phyloP scores from a whole-genome alignment of 768 basidiomycete genomes.

The Leccinum imitatum region DNA sequence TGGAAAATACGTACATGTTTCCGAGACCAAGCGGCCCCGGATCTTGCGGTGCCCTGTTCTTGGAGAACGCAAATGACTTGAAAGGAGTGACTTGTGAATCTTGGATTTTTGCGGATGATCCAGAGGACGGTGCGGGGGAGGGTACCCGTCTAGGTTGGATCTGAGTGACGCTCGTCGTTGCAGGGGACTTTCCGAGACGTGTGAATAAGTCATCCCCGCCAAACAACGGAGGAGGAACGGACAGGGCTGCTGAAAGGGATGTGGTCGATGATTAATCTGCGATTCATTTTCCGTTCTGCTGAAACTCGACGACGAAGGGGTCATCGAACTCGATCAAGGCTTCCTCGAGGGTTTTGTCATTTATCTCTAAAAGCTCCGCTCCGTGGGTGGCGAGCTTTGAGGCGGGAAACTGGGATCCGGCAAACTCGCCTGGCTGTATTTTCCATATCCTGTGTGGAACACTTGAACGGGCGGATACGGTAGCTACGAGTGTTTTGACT shows the following conservation, averaged over 20 bases:
- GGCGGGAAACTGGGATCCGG: constrained; percentile 31
- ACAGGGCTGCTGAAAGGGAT: constrained; percentile 12
- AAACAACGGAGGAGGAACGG: constrained; percentile 51
- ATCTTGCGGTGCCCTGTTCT: constrained; percentile 43
- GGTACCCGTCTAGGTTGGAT: constrained; percentile 26
- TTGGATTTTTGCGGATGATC: constrained; percentile 24
- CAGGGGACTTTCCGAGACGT: constrained; percentile 33
- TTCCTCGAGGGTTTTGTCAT: constrained; percentile 55
- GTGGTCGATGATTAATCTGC: constrained; percentile 35
- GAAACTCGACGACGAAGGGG: constrained; percentile 61
- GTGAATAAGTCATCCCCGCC: constrained; percentile 57
- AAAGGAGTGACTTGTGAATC: constrained; percentile 29
- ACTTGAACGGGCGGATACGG: constrained; percentile 33
- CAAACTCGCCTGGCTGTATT: constrained; percentile 39
- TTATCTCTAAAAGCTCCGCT: constrained; percentile 39
- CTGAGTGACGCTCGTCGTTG: constrained; percentile 23
- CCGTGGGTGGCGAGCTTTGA: constrained; percentile 27
- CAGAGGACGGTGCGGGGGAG: constrained; percentile 20
- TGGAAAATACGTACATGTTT: constrained; percentile 66
- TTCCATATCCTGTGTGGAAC: constrained; percentile 65
- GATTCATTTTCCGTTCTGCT: constrained; percentile 57
- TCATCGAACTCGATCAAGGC: constrained; percentile 59
- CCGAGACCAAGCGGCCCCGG: constrained; percentile 84
- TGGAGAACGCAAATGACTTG: constrained; percentile 37
- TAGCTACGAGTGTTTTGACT: constrained; percentile 42